Evolutionary conservation across 1,284 basidiomycete species (phyloP).

Genomic region (Trichosporon sp.): DNA sequence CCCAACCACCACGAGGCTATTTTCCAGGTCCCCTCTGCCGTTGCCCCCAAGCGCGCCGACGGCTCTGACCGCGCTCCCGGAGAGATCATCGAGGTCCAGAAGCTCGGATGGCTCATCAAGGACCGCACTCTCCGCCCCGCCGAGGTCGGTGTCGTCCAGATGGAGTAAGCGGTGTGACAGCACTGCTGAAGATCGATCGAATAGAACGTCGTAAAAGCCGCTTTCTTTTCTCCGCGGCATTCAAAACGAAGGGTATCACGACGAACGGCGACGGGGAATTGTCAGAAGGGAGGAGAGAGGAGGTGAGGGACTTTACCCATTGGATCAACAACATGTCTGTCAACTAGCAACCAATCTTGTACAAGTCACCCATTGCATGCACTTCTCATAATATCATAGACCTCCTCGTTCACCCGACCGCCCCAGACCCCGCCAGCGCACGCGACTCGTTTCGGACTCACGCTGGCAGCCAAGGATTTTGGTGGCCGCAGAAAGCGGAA

Average conservation of each 20-base stretch:
- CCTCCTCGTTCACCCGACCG: not conserved
- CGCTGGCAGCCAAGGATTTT: not conserved
- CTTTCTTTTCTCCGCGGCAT: not conserved
- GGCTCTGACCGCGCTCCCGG: slow-evolving; percentile 60
- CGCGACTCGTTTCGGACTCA: not conserved
- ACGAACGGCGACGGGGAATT: not conserved
- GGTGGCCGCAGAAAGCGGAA: not conserved
- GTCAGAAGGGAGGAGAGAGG: not conserved
- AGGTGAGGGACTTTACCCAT: slow-evolving; percentile 2
- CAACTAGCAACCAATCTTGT: not conserved
- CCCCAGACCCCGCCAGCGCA: not conserved
- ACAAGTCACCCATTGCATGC: slow-evolving; percentile 5
- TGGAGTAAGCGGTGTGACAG: slow-evolving; percentile 30
- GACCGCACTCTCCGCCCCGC: slow-evolving; percentile 87
- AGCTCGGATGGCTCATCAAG: slow-evolving; percentile 88
- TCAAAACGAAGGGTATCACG: not conserved
- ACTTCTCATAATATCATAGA: slow-evolving; percentile 4
- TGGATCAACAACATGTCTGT: slow-evolving; percentile 1
- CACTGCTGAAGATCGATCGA: not conserved
- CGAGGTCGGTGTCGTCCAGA: slow-evolving; percentile 84
- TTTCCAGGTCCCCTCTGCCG: slow-evolving; percentile 72
- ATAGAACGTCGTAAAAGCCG: not conserved
- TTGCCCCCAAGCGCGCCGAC: slow-evolving; percentile 62
- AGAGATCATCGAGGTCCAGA: slow-evolving; percentile 85
- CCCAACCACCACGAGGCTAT: slow-evolving; percentile 93